A percentile compares a stretch with the other conserved stretches of the same genome.
Conservation (phyloP, 148 eudicot species). For the Salicornia ramosissima region DNA sequence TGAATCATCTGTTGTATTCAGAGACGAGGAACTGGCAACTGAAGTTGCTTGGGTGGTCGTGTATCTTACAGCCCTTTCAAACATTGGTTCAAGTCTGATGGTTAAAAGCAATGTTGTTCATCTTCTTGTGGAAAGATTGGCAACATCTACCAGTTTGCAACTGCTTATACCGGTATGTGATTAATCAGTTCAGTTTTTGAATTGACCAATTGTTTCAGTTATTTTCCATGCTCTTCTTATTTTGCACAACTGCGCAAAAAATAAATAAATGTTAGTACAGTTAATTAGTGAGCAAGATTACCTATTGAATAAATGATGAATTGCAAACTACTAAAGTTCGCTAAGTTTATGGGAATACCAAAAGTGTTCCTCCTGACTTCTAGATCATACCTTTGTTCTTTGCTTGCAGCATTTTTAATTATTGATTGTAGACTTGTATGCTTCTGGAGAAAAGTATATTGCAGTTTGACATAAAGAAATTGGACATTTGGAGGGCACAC, state of each 20-base stretch:
- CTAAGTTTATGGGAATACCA: not conserved
- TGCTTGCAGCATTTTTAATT: not conserved
- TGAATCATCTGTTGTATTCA: constrained; percentile 29
- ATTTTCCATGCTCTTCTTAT: not conserved
- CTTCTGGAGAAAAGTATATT: not conserved
- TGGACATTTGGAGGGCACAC: not conserved
- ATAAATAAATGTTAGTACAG: not conserved
- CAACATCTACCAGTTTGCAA: constrained; percentile 71
- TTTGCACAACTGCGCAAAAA: no score
- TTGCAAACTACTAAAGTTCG: not conserved
- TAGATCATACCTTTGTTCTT: not conserved
- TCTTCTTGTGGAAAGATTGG: constrained; percentile 72
- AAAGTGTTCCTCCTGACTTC: not conserved
- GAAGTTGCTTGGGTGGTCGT: constrained; percentile 99
- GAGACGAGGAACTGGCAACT: constrained; percentile 96
- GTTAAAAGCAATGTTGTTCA: constrained; percentile 71
- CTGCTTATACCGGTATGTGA: constrained; percentile 81
- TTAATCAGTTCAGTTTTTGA: not conserved
- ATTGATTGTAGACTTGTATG: not conserved
- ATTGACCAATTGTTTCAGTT: not conserved
- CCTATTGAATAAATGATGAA: not conserved
- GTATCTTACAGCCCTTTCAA: constrained; percentile 89
- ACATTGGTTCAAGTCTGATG: constrained; percentile 63
- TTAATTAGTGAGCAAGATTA: not conserved
- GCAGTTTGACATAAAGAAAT: not conserved